Conservation (phyloP, 2,329 filamentous ascomycete species). For the Cordyceps tenuipes region DNA sequence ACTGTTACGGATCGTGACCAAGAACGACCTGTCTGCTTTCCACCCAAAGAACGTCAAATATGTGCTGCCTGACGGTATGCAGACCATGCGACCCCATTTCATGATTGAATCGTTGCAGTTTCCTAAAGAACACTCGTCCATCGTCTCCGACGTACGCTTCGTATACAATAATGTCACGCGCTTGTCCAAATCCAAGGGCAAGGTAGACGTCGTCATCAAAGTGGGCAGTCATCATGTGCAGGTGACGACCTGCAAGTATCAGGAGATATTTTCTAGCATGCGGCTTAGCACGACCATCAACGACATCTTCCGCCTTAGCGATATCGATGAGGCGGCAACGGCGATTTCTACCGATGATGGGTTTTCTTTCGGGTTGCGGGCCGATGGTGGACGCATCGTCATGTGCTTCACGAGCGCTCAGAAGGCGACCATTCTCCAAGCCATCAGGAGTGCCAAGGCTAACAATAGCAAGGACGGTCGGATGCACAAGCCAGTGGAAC, state of each 20-base stretch:
- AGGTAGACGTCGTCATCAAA: constrained; percentile 61
- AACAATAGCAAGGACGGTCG: constrained; percentile 57
- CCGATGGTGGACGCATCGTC: constrained; percentile 61
- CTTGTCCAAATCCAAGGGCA: constrained; percentile 61
- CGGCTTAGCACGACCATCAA: constrained; percentile 57
- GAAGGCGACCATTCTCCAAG: constrained; percentile 54
- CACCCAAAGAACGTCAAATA: constrained; percentile 59
- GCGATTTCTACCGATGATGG: constrained; percentile 59
- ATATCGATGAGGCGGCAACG: constrained; percentile 59
- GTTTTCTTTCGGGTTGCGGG: constrained; percentile 57
- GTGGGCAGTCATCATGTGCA: constrained; percentile 63
- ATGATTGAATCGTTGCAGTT: constrained; percentile 58
- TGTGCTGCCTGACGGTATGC: constrained; percentile 55
- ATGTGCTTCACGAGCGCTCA: constrained; percentile 64
- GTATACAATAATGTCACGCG: constrained; percentile 58
- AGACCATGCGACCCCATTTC: constrained; percentile 58
- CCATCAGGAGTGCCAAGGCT: constrained; percentile 53
- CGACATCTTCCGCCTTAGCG: constrained; percentile 59
- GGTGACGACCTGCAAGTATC: constrained; percentile 59
- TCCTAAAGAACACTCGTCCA: constrained; percentile 61
- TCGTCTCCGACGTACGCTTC: constrained; percentile 57
- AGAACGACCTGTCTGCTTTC: constrained; percentile 52
- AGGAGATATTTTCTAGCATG: constrained; percentile 56
- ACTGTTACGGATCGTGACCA: constrained; percentile 52
- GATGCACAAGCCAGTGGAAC: constrained; percentile 52